phyloP scores from a whole-genome alignment of 805 yeast species.

The Saccharomyces paradoxus region DNA sequence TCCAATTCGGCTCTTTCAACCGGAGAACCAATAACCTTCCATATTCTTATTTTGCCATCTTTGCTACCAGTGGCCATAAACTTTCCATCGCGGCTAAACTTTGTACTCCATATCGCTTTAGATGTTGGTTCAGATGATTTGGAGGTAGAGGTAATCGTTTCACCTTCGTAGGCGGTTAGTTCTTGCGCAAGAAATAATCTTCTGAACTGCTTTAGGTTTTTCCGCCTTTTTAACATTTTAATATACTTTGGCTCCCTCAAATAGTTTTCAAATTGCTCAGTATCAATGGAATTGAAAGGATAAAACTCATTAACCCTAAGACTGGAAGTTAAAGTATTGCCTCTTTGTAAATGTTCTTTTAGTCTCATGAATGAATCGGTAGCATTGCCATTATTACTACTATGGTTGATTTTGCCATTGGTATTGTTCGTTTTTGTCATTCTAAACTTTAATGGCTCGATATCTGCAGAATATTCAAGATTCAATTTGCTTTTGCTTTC shows the following conservation, averaged over 20 bases:
- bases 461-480: slow-evolving; percentile 16
- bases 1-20: slow-evolving; percentile 50
- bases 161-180: slow-evolving; percentile 28
- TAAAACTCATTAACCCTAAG: not conserved
- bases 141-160: slow-evolving; percentile 3
- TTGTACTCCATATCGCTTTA: slow-evolving; percentile 60
- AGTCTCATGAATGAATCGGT: slow-evolving; percentile 10
- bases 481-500: not conserved
- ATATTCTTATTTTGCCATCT: slow-evolving; percentile 57
- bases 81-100: slow-evolving; percentile 73
- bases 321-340: not conserved
- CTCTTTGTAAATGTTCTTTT: slow-evolving; percentile 11
- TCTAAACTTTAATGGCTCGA: slow-evolving; percentile 21
- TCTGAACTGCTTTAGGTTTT: slow-evolving; percentile 39
- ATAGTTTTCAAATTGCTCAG: slow-evolving; percentile 35
- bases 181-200: slow-evolving; percentile 63
- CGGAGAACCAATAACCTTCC: slow-evolving; percentile 75
- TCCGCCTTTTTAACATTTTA: slow-evolving; percentile 40
- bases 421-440: slow-evolving; percentile 5
- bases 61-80: slow-evolving; percentile 80
- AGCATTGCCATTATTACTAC: slow-evolving; percentile 3
- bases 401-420: not conserved
- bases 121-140: slow-evolving; percentile 4
- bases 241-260: slow-evolving; percentile 48
- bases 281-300: slow-evolving; percentile 21